These are phyloP conservation scores for Hypoxylon rubiginosum DNA, from an alignment of 2,329 filamentous ascomycete species.

Conservation along the genomic window DNA sequence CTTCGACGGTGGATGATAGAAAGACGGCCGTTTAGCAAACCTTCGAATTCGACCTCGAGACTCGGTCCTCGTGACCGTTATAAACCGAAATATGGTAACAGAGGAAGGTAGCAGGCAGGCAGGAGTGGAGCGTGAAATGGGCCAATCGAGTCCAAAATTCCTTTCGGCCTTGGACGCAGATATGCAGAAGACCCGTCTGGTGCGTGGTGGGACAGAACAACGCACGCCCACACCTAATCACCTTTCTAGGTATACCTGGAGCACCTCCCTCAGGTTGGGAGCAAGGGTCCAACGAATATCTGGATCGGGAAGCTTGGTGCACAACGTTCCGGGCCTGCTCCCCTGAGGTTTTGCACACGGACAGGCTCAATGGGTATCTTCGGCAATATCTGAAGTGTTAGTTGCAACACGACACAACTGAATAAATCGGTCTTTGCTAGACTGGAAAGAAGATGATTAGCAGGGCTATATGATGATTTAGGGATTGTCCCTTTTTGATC, in stretches of 20 bases:
- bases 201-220: slow-evolving; percentile 45
- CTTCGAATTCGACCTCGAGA: slow-evolving; percentile 30
- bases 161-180: slow-evolving; percentile 44
- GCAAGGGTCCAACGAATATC: slow-evolving; percentile 40
- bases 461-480: slow-evolving; percentile 22
- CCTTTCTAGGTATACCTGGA: slow-evolving; percentile 42
- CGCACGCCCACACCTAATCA: slow-evolving; percentile 42
- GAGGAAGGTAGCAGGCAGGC: slow-evolving; percentile 42
- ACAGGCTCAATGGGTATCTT: slow-evolving; percentile 31
- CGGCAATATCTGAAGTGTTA: slow-evolving; percentile 31
- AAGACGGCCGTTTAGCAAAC: slow-evolving; percentile 16
- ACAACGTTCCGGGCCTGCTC: slow-evolving; percentile 37
- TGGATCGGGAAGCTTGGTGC: slow-evolving; percentile 43
- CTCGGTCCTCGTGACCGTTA: slow-evolving; percentile 33
- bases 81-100: slow-evolving; percentile 44
- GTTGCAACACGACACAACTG: slow-evolving; percentile 28
- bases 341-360: slow-evolving; percentile 25
- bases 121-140: slow-evolving; percentile 45
- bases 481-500: slow-evolving; percentile 21
- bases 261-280: slow-evolving; percentile 40
- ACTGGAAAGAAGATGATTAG: slow-evolving; percentile 16
- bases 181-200: slow-evolving; percentile 43
- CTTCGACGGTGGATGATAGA: slow-evolving; percentile 26
- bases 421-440: slow-evolving; percentile 8
- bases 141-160: slow-evolving; percentile 48